Percentiles rank a stretch among this genome's conserved stretches.
phyloP scores from a whole-genome alignment of 495 filamentous ascomycete genomes.

The Aspergillus bertholletiae region DNA sequence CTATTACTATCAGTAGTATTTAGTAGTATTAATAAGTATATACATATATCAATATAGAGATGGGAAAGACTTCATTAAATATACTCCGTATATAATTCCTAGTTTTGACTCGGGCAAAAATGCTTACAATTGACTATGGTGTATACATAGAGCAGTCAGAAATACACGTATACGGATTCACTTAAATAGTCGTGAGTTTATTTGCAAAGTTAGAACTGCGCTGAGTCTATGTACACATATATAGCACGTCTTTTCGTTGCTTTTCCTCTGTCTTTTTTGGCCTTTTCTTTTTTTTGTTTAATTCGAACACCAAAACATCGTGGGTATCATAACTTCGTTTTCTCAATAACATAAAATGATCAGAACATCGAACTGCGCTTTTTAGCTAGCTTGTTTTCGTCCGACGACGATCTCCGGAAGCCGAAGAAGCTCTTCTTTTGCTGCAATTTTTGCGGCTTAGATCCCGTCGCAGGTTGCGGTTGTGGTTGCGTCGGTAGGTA shows the following conservation, averaged over 20 bases:
- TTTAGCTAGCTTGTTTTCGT: constrained; percentile 39
- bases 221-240: background rate
- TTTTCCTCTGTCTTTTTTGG: background rate
- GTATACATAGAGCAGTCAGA: too few relatives aligned
- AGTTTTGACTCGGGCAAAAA: too few relatives aligned
- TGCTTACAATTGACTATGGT: too few relatives aligned
- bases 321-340: constrained; percentile 10
- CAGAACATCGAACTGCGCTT: constrained; percentile 55
- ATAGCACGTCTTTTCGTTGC: background rate
- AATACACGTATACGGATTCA: background rate
- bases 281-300: too few relatives aligned
- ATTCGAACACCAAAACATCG: constrained; percentile 1
- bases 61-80: too few relatives aligned
- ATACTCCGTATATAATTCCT: too few relatives aligned
- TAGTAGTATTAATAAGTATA: too few relatives aligned
- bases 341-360: constrained; percentile 5
- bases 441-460: constrained; percentile 19
- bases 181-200: background rate
- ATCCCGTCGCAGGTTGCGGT: constrained; percentile 8
- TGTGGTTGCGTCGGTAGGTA: constrained; percentile 13
- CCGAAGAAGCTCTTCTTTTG: constrained; percentile 51
- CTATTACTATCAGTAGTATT: too few relatives aligned
- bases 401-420: constrained; percentile 31
- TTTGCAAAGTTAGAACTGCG: background rate
- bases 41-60: too few relatives aligned